phyloP scores from a whole-genome alignment of 2,329 filamentous ascomycete genomes.

The Tolypocladium tropicale region DNA sequence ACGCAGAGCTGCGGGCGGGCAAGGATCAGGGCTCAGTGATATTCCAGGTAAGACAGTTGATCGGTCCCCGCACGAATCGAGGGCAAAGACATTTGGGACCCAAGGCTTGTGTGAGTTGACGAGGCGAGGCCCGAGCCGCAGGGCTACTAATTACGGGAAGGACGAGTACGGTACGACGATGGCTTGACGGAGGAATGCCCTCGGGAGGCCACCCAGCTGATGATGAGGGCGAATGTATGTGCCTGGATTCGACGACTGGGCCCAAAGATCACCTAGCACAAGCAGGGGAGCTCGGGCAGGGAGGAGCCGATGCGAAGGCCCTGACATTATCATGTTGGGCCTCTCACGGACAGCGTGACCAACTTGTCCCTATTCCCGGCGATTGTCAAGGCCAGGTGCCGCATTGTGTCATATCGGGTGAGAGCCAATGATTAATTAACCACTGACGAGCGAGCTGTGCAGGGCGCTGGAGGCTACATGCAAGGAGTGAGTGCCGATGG shows the following conservation, averaged over 20 bases:
- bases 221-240: background rate
- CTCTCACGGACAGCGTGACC: no score
- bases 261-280: no score
- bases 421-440: background rate
- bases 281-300: background rate
- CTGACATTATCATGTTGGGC: no score
- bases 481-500: background rate
- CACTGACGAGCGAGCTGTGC: background rate
- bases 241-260: background rate
- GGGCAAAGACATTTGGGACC: background rate
- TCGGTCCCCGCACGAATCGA: background rate
- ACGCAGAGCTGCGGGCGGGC: background rate
- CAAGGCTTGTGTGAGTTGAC: background rate
- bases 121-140: background rate
- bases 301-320: no score
- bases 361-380: no score
- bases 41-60: conserved; percentile 1
- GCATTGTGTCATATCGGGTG: background rate
- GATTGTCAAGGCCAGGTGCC: background rate
- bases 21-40: background rate
- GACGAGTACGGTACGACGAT: no score
- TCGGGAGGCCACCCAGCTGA: background rate
- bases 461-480: background rate
- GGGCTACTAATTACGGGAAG: no score
- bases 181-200: background rate